A percentile compares a stretch with the other conserved stretches of the same genome.
These are phyloP conservation scores for Poronia punctata DNA, from an alignment of 495 filamentous ascomycete genomes.

Conservation along the genomic window DNA sequence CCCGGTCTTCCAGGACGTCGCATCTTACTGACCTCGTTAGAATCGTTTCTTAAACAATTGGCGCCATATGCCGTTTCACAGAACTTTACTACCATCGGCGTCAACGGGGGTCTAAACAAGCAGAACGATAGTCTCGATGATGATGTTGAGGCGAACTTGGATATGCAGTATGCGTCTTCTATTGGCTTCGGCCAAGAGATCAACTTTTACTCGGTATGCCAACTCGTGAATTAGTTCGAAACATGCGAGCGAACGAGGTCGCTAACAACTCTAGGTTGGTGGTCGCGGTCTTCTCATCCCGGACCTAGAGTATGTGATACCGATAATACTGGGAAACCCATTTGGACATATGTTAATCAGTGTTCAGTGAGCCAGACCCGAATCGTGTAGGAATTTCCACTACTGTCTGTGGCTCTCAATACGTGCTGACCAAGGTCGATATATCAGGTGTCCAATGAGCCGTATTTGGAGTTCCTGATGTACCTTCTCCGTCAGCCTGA, in stretches of 20 bases:
- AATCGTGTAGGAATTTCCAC: constrained; percentile 8
- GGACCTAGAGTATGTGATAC: constrained; percentile 32
- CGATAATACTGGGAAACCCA: not conserved
- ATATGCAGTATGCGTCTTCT: constrained; percentile 62
- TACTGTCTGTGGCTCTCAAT: not conserved
- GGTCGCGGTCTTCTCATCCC: constrained; percentile 29
- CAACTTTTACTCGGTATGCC: constrained; percentile 27
- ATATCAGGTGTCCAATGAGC: constrained; percentile 51
- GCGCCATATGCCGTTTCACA: constrained; percentile 37
- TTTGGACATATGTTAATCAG: constrained; percentile 7
- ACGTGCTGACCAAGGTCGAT: constrained; percentile 20
- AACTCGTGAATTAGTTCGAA: constrained; percentile 9
- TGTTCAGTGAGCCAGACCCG: constrained; percentile 16
- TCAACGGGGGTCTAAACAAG: constrained; percentile 55
- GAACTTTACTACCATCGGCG: constrained; percentile 56
- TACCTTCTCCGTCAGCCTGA: constrained; percentile 40
- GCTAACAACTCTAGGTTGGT: constrained; percentile 11
- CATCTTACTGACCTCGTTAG: constrained; percentile 38
- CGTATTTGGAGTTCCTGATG: constrained; percentile 65
- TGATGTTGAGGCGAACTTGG: constrained; percentile 65
- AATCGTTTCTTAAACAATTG: constrained; percentile 43
- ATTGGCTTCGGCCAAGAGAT: constrained; percentile 41
- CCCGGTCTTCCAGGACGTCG: not conserved
- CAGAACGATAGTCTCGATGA: constrained; percentile 31
- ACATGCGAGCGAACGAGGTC: not conserved